Evolutionary conservation across 23 red algal genomes (phyloP).

Genomic region (Gracilariopsis chorda): DNA sequence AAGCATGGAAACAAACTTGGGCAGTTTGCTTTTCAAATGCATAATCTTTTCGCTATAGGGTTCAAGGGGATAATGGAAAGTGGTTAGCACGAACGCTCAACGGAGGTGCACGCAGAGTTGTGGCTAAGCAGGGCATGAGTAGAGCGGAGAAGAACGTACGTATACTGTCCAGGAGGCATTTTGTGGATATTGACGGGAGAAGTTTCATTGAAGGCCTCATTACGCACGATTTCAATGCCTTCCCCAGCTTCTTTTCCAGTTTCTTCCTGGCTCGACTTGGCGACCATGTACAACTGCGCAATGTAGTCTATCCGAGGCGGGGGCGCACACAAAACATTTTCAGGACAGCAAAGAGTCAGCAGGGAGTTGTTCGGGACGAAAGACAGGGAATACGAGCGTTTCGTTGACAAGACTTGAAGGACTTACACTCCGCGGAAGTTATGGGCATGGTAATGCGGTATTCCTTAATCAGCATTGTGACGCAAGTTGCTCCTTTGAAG

Average conservation of each 20-base stretch:
- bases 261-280: slow-evolving; percentile 81
- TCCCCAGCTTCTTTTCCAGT: slow-evolving; percentile 68
- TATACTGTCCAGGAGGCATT: slow-evolving; percentile 82
- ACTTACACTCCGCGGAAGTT: slow-evolving; percentile 61
- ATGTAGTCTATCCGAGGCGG: slow-evolving; percentile 32
- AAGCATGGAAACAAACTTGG: slow-evolving; percentile 71
- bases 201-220: slow-evolving; percentile 56
- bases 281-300: slow-evolving; percentile 93
- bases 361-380: no score
- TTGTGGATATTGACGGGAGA: slow-evolving; percentile 55
- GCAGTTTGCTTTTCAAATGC: slow-evolving; percentile 74
- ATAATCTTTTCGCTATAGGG: slow-evolving; percentile 63
- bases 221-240: slow-evolving; percentile 83
- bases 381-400: not conserved
- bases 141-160: slow-evolving; percentile 16
- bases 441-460: slow-evolving; percentile 90
- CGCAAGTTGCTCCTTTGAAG: no score
- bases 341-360: not conserved
- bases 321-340: not conserved
- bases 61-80: not conserved
- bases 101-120: not conserved
- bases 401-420: not conserved
- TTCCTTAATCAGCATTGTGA: slow-evolving; percentile 98
- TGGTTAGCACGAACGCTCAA: not conserved
- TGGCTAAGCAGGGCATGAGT: no score